Evolutionary conservation across 257 asterid species (phyloP), one percentile per base, ranked within the genome.

Genomic region (Capsicum pubescens): DNA sequence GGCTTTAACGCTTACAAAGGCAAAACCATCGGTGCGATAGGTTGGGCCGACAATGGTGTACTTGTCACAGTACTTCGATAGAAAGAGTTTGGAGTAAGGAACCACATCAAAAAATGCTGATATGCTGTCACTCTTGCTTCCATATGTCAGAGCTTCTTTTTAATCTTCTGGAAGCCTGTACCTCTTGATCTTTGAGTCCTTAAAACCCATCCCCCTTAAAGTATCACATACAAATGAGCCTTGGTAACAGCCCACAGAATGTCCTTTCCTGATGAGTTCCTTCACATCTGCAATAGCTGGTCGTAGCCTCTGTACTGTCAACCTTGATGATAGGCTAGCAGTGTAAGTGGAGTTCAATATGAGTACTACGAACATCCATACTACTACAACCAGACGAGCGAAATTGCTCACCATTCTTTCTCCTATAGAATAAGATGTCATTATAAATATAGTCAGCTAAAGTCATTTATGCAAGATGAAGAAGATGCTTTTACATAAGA

Each of bases 61-160:
- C 74, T 67, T 67, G 50, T 35, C 50, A 35, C 74, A 67, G 50
- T 67, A 67, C 50, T 67, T 67, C 36, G 74, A 42, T 67, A 35
- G 74, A 48, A 67, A 67, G 74, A 67, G 74, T 67, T 67, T 67
- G 74, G 74, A 67, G 74, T 67, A 67, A 67, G 74, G 74, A 67
- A 67, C 1, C 74, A 67, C 74, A 67, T 67, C 74, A 67, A 35
- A 67, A 35, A 67, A 67, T 35, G 74, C 50, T 67, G 74, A 67
- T 67, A 67, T 67, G 74, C 13, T 67, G 50, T 9, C 21, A 35
- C 50, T 67, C 21, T 14, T 67, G 50, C 74, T 67, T 67, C 74
- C 74, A 7, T 35, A 35, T 67, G 74, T 35, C 48, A 67, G 50
- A 13, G 74, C 74, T 35, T 67, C 74, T 67, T 67, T 17, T 35